Base-by-base conservation (phyloP, 139 green algal genomes). In the Deuterostichococcus epilithicus region DNA sequence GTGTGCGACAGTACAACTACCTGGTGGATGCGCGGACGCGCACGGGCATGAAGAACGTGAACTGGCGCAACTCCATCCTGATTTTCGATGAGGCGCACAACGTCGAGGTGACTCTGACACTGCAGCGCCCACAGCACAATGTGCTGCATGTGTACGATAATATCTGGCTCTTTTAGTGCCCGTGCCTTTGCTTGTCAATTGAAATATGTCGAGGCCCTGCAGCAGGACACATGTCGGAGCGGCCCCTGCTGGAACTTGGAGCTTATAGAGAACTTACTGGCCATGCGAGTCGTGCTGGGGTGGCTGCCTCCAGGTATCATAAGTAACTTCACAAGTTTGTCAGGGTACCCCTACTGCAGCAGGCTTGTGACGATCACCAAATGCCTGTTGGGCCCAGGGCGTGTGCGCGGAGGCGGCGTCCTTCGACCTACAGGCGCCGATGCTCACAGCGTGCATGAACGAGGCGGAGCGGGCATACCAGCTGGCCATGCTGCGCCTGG, bases 41-140 rank as follows among this genome's bases (percentile, higher is more conserved):
- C 39, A 83, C 80, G 35, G 85, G 80, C 36, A 76, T 97, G 68
- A 60, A 83, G 22, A 85, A 76, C 37, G 81, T 97, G 23, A 77
- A 83, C 59, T 95, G 89, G 94, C 47, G 83, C 20, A 86, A 88
- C 70, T 78, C 91, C 0, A 80, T 98, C 0, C 77, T 98, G 58
- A 96, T 99, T 39, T 94, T 99, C 75, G 95, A 98, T 66, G 95
- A 98, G 81, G 95, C 94, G 2, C 95, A 98, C 89, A 99, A 99
- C 79, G 79, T 99, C 69, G 92, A 95, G 88, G 84, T 87, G 52
- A 4, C 13, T n/a, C n/a, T n/a, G n/a, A 63, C 8, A 13, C 42
- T 52, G 42, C 42, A 13, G n/a, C n/a, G n/a, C n/a, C n/a, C n/a
- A n/a, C 42, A 52, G 42, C 42, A 52, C 42, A 13, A 52, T 52